phyloP scores from a whole-genome alignment of 805 yeast genomes.

The Wickerhamiella allomyrinae region DNA sequence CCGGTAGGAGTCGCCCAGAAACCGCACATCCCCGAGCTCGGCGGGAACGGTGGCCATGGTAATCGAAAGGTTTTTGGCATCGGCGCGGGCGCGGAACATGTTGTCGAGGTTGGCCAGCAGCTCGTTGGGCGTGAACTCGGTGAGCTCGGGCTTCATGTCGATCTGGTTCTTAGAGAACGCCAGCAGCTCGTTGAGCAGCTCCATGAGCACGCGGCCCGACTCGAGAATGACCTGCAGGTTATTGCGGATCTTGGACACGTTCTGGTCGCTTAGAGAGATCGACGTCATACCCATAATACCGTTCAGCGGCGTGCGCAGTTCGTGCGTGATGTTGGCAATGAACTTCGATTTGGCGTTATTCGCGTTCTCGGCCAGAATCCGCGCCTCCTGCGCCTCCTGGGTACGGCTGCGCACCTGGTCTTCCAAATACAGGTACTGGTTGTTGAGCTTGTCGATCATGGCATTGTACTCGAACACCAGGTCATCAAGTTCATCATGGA shows the following conservation, averaged over 20 bases:
- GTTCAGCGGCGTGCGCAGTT: constrained; percentile 83
- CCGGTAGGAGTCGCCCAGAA: constrained; percentile 72
- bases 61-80: constrained; percentile 58
- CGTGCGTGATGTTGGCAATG: constrained; percentile 89
- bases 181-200: constrained; percentile 75
- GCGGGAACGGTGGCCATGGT: constrained; percentile 46
- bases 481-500: constrained; percentile 68
- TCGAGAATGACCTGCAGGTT: constrained; percentile 70
- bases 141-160: constrained; percentile 70
- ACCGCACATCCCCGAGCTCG: constrained; percentile 35
- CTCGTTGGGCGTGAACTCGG: constrained; percentile 60
- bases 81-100: constrained; percentile 41
- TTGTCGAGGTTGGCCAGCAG: constrained; percentile 67
- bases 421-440: constrained; percentile 73
- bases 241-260: constrained; percentile 47
- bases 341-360: constrained; percentile 90
- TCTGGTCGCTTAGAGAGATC: constrained; percentile 76
- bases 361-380: constrained; percentile 41
- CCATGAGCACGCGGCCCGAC: constrained; percentile 76
- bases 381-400: constrained; percentile 54
- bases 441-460: constrained; percentile 77
- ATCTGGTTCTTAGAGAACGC: constrained; percentile 82
- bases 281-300: constrained; percentile 95
- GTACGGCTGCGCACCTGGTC: constrained; percentile 81
- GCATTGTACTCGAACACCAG: constrained; percentile 78